Evolutionary conservation across 2,329 filamentous ascomycete species (phyloP).

Genomic region (Phialophora verrucosa): DNA sequence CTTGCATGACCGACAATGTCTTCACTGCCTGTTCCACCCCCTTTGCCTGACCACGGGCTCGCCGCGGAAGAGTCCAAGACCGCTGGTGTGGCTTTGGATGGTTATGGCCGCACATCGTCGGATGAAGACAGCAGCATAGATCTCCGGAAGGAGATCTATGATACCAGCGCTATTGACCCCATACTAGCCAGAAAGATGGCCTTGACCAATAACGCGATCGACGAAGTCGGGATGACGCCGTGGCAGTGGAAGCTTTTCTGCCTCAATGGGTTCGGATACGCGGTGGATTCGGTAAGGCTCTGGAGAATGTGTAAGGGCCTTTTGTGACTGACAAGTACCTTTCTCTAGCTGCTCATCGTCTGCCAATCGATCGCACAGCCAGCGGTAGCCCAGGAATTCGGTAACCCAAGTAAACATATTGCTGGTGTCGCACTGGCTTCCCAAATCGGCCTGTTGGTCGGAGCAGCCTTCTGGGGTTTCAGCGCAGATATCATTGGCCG

Average conservation of each 20-base stretch:
- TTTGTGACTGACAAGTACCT: conserved; percentile 14
- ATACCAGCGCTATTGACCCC: conserved; percentile 42
- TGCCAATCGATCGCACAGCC: conserved; percentile 40
- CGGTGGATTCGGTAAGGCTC: conserved; percentile 46
- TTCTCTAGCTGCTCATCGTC: conserved; percentile 45
- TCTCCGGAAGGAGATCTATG: conserved; percentile 30
- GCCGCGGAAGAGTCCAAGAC: conserved; percentile 15
- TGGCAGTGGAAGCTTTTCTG: conserved; percentile 67
- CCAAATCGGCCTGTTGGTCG: conserved; percentile 50
- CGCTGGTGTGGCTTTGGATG: conserved; percentile 2
- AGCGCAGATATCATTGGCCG: conserved; percentile 71
- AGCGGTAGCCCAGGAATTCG: conserved; percentile 37
- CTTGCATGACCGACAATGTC: conserved; percentile 4
- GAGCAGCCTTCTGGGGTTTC: conserved; percentile 69
- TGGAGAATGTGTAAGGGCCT: background rate
- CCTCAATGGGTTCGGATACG: conserved; percentile 65
- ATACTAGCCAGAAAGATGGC: conserved; percentile 49
- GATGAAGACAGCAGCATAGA: conserved; percentile 29
- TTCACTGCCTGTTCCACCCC: conserved; percentile 16
- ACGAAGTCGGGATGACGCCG: conserved; percentile 65
- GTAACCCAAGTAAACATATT: conserved; percentile 30
- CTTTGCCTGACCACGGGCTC: conserved; percentile 19
- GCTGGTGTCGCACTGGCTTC: conserved; percentile 49
- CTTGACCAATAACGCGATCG: conserved; percentile 49
- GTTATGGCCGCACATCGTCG: conserved; percentile 4